These are phyloP conservation scores for Prunus campanulata DNA, from an alignment of 306 rosid species.

Conservation along the genomic window DNA sequence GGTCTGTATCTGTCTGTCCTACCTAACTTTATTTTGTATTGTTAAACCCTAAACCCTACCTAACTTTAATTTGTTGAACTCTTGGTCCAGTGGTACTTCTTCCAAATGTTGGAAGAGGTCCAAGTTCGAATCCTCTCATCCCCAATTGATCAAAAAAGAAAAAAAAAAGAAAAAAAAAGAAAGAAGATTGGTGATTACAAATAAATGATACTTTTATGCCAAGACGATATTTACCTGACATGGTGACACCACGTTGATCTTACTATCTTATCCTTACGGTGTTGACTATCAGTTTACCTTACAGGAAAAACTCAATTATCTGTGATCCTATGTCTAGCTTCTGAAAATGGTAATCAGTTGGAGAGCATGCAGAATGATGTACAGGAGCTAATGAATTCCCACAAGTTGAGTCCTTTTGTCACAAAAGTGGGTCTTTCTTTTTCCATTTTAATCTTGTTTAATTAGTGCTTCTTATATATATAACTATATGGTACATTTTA, in stretches of 20 bases:
- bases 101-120: too few relatives aligned
- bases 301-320: conserved; percentile 59
- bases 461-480: neutral
- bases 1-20: conserved; percentile 29
- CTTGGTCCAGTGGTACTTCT: too few relatives aligned
- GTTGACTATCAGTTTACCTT: conserved; percentile 30
- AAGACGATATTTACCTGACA: neutral
- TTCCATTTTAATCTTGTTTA: conserved; percentile 9
- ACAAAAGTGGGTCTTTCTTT: conserved; percentile 74
- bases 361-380: conserved; percentile 47
- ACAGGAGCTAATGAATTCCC: conserved; percentile 53
- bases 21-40: too few relatives aligned
- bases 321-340: conserved; percentile 62
- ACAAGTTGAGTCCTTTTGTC: conserved; percentile 82
- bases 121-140: too few relatives aligned
- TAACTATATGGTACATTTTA: neutral
- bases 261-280: neutral
- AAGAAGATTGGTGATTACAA: too few relatives aligned
- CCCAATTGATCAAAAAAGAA: too few relatives aligned
- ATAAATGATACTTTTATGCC: too few relatives aligned
- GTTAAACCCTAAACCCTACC: too few relatives aligned
- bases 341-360: conserved; percentile 46
- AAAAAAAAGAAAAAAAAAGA: too few relatives aligned
- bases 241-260: neutral
- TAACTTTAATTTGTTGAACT: too few relatives aligned